phyloP scores from a whole-genome alignment of 2,329 filamentous ascomycete genomes.

The Colletotrichum viniferum region DNA sequence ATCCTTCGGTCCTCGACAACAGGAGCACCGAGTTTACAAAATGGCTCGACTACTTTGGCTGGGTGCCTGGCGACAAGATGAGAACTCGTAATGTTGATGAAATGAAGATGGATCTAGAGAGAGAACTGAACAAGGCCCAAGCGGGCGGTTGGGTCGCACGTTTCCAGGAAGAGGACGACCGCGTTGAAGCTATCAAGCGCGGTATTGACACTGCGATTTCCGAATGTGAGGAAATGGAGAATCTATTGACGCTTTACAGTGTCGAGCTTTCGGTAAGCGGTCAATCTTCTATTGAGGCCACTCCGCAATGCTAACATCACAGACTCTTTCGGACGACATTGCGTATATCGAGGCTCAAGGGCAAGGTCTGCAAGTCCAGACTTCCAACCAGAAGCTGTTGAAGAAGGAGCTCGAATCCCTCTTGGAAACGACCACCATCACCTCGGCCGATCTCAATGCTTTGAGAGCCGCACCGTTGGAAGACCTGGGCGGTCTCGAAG shows the following conservation, averaged over 20 bases:
- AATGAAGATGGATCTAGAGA: constrained; percentile 81
- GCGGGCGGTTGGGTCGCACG: constrained; percentile 91
- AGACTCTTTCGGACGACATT: constrained; percentile 95
- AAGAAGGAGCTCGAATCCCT: constrained; percentile 88
- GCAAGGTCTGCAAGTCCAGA: constrained; percentile 95
- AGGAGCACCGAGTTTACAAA: constrained; percentile 81
- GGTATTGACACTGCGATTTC: constrained; percentile 89
- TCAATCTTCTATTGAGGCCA: background rate
- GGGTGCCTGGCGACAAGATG: constrained; percentile 78
- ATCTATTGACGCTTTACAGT: constrained; percentile 89
- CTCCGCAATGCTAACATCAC: constrained; percentile 25
- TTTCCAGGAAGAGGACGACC: constrained; percentile 84
- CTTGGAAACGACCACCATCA: constrained; percentile 91
- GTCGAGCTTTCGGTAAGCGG: constrained; percentile 85
- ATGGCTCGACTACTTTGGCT: constrained; percentile 86
- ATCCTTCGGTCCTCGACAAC: constrained; percentile 76
- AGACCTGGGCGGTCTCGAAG: constrained; percentile 70
- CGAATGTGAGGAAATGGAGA: constrained; percentile 96
- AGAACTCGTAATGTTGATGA: constrained; percentile 78
- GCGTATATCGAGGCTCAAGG: constrained; percentile 97
- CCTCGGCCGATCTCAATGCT: constrained; percentile 73
- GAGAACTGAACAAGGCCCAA: constrained; percentile 88
- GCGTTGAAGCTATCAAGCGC: constrained; percentile 83
- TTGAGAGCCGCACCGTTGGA: constrained; percentile 77
- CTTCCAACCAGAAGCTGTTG: constrained; percentile 93